A percentile compares a stretch with the other conserved stretches of the same genome.
Conservation (phyloP, 441 rosid genomes). For the Erysimum cheiri region DNA sequence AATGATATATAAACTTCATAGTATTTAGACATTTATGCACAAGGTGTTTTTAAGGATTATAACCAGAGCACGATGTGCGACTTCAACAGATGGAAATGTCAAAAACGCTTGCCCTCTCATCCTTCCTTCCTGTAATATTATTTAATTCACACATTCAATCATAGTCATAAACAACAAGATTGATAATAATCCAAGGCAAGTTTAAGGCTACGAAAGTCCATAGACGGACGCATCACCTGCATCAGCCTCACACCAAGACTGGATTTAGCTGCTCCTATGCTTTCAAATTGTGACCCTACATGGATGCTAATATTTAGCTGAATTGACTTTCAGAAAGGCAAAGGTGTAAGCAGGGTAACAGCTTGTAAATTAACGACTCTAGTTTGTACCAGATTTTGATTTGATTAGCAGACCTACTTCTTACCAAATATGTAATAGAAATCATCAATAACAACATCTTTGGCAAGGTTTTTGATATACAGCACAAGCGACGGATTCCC, state of each 20-base stretch:
- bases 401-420: conserved; percentile 32
- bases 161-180: conserved; percentile 1
- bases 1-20: background rate
- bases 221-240: conserved; percentile 60
- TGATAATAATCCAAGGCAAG: background rate
- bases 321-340: background rate
- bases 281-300: conserved; percentile 92
- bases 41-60: conserved; percentile 40
- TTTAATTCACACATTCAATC: conserved; percentile 4
- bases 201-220: conserved; percentile 20
- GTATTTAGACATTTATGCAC: background rate
- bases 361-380: conserved; percentile 14
- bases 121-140: conserved; percentile 81
- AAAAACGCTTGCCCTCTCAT: conserved; percentile 99
- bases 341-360: conserved; percentile 15
- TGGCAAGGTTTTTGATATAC: conserved; percentile 93
- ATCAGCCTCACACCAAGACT: conserved; percentile 79
- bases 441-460: conserved; percentile 81
- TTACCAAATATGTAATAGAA: conserved; percentile 88
- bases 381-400: conserved; percentile 6
- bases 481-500: conserved; percentile 84
- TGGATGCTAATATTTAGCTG: conserved; percentile 21
- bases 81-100: conserved; percentile 89
- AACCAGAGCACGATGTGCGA: conserved; percentile 90
- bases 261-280: conserved; percentile 68